Evolutionary conservation across 768 basidiomycete genomes (phyloP).

Genomic region (Daedalea quercina): DNA sequence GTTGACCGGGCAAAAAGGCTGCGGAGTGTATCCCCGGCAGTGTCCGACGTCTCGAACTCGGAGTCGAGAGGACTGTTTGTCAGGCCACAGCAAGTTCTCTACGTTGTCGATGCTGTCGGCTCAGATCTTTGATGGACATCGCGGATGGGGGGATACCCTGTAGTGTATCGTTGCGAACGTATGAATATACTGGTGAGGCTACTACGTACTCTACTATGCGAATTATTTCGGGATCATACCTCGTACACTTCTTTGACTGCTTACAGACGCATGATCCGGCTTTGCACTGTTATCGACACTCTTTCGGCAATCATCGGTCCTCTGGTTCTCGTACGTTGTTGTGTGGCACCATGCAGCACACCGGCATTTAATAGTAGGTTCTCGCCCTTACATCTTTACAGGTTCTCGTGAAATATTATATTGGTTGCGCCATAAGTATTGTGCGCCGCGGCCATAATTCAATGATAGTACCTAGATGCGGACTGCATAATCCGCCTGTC

Average conservation of each 20-base stretch:
- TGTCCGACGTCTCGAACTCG: slow-evolving; percentile 48
- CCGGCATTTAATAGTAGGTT: no score
- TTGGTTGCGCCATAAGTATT: no score
- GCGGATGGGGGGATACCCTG: neutral
- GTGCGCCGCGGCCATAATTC: no score
- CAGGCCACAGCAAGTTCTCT: slow-evolving; percentile 78
- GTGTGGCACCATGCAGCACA: no score
- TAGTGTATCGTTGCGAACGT: neutral
- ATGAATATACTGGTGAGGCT: neutral
- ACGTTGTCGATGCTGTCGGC: slow-evolving; percentile 80
- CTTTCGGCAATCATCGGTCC: neutral
- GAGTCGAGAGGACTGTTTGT: slow-evolving; percentile 77
- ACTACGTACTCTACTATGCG: neutral
- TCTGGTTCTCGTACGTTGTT: neutral
- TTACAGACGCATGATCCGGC: neutral
- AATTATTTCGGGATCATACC: neutral
- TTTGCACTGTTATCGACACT: neutral
- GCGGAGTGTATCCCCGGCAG: slow-evolving; percentile 60
- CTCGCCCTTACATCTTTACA: no score
- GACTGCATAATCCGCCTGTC: no score
- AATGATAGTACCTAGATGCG: no score
- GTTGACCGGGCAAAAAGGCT: slow-evolving; percentile 48
- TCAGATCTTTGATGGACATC: slow-evolving; percentile 38
- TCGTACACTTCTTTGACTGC: neutral
- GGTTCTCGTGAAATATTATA: no score